Evolutionary conservation across 805 yeast genomes (phyloP).

Genomic region (Kodamaea sagamina): DNA sequence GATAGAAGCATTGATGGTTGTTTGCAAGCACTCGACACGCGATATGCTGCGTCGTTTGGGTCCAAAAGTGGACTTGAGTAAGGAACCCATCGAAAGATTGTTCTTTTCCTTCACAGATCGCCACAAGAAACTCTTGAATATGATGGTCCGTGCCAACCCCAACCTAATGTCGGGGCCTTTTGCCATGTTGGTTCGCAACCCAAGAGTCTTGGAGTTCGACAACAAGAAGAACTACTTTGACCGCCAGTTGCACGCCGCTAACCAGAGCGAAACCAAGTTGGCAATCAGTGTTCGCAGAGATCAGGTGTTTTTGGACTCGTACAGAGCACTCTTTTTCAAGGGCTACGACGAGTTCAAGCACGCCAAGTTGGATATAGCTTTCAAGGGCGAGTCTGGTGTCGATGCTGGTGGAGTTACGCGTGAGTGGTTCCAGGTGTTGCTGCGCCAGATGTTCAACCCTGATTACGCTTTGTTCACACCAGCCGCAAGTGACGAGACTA

Average conservation of each 20-base stretch:
- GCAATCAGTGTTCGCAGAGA: constrained; percentile 77
- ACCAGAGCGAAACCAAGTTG: constrained; percentile 49
- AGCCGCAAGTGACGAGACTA: constrained; percentile 86
- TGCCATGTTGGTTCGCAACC: constrained; percentile 82
- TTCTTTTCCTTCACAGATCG: constrained; percentile 87
- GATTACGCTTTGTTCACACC: constrained; percentile 91
- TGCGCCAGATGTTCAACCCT: constrained; percentile 94
- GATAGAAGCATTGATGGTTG: constrained; percentile 92
- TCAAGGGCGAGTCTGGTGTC: constrained; percentile 92
- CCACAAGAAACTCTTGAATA: constrained; percentile 83
- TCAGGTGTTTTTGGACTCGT: constrained; percentile 89
- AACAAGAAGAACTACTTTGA: constrained; percentile 86
- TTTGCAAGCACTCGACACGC: constrained; percentile 82
- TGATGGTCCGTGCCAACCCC: constrained; percentile 88
- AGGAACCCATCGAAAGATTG: constrained; percentile 73
- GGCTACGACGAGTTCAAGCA: constrained; percentile 69
- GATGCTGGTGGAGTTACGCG: constrained; percentile 98
- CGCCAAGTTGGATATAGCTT: constrained; percentile 74
- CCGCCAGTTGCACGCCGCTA: constrained; percentile 61
- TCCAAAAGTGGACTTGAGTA: constrained; percentile 63
- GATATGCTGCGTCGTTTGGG: constrained; percentile 60
- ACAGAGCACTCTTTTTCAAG: constrained; percentile 77
- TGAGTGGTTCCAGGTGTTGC: constrained; percentile 94
- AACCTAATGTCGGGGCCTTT: constrained; percentile 96
- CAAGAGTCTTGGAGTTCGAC: constrained; percentile 89